phyloP scores from a whole-genome alignment of 75 land plant genomes.

The Chamaecyparis obtusa region DNA sequence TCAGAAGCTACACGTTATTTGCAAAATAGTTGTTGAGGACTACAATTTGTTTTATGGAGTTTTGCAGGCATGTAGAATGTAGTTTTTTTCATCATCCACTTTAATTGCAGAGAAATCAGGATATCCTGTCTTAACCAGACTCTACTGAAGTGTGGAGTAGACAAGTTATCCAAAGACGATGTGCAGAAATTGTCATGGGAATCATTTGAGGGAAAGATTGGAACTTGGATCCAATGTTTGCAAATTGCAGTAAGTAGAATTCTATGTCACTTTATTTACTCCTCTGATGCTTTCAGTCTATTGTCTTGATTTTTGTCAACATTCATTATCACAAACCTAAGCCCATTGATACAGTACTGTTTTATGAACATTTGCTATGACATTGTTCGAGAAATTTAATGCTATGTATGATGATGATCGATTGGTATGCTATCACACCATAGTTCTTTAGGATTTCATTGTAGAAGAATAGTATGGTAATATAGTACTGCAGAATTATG shows the following conservation, averaged over 20 bases:
- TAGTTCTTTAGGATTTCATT: neutral
- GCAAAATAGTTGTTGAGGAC: neutral
- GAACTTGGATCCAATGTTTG: constrained; percentile 40
- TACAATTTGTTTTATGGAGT: neutral
- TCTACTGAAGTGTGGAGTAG: constrained; percentile 39
- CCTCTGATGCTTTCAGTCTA: neutral
- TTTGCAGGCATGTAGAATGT: neutral
- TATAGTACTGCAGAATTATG: neutral
- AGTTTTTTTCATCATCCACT: neutral
- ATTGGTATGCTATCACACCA: neutral
- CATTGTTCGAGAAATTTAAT: neutral
- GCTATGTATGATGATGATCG: neutral
- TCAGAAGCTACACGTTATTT: neutral
- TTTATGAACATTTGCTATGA: neutral
- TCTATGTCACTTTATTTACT: neutral
- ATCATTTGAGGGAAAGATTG: constrained; percentile 32
- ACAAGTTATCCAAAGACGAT: constrained; percentile 34
- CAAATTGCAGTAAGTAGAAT: constrained; percentile 26
- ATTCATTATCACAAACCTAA: neutral
- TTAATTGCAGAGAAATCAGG: constrained; percentile 12
- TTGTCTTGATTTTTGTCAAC: neutral
- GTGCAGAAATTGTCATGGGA: constrained; percentile 38
- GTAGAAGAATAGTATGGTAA: neutral
- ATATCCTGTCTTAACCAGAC: constrained; percentile 26
- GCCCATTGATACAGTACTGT: neutral